These are phyloP conservation scores for Stachybotrys elegans DNA, from an alignment of 2,329 filamentous ascomycete genomes.

Conservation along the genomic window DNA sequence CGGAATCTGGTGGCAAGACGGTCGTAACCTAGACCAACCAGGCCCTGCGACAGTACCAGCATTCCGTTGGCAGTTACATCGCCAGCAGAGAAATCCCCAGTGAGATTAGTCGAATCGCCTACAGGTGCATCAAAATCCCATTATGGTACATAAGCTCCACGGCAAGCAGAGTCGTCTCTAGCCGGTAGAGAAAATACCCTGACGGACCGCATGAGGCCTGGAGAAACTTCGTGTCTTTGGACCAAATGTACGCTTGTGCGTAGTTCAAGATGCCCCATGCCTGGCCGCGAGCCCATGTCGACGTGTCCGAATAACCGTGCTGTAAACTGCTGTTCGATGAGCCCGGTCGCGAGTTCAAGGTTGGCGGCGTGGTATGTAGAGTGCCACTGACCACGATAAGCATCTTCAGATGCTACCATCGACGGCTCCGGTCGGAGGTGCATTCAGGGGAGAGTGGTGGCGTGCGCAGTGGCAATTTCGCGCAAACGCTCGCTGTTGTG, in stretches of 20 bases:
- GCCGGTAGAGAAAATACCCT: constrained; percentile 39
- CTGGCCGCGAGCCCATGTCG: constrained; percentile 41
- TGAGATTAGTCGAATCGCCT: constrained; percentile 16
- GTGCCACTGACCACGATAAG: constrained; percentile 23
- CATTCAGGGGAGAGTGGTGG: constrained; percentile 28
- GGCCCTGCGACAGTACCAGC: constrained; percentile 30
- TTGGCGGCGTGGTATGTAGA: constrained; percentile 40
- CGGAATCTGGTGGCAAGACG: too few species aligned
- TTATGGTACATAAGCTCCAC: constrained; percentile 22
- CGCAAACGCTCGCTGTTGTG: constrained; percentile 20
- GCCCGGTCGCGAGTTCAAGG: constrained; percentile 33
- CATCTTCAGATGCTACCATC: constrained; percentile 11
- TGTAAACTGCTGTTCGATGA: constrained; percentile 33
- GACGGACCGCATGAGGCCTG: constrained; percentile 37
- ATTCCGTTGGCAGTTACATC: constrained; percentile 37
- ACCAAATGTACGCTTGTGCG: constrained; percentile 43
- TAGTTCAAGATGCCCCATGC: constrained; percentile 45
- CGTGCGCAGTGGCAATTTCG: constrained; percentile 33
- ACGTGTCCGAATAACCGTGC: constrained; percentile 39
- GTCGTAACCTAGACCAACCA: constrained; percentile 12
- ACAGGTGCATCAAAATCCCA: constrained; percentile 45
- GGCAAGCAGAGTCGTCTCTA: constrained; percentile 21
- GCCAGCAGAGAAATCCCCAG: constrained; percentile 32
- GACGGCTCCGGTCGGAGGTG: constrained; percentile 30
- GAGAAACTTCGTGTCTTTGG: constrained; percentile 34